A percentile compares a stretch with the other conserved stretches of the same genome.
These are phyloP conservation scores for Ustilago lituana DNA, from an alignment of 1,284 basidiomycete species.

Conservation along the genomic window DNA sequence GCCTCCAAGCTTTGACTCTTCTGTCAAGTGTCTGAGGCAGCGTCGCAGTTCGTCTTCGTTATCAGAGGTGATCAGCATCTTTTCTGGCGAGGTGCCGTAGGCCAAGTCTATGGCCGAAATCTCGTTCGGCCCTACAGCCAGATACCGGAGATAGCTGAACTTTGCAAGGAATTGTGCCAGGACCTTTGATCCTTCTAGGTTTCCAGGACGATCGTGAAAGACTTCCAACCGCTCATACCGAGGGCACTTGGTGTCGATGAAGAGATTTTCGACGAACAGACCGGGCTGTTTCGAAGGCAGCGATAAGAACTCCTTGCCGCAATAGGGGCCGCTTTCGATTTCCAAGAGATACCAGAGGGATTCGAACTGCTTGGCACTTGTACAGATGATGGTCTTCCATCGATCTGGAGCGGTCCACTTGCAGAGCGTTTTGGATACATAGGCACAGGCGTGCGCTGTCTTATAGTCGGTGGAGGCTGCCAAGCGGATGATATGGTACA, in stretches of 20 bases:
- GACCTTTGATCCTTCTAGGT: too few relatives aligned
- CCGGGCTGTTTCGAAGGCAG: constrained; percentile 17
- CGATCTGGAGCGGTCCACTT: constrained; percentile 34
- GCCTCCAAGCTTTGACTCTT: too few relatives aligned
- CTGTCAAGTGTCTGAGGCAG: neutral
- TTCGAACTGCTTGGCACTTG: constrained; percentile 4
- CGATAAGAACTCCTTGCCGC: constrained; percentile 1
- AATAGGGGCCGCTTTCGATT: too few relatives aligned
- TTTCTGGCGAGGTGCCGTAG: neutral
- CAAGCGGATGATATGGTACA: constrained; percentile 38
- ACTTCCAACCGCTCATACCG: neutral
- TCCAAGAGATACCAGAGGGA: constrained; percentile 2
- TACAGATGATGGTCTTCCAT: constrained; percentile 46
- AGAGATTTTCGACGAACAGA: constrained; percentile 32
- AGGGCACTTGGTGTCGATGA: constrained; percentile 29
- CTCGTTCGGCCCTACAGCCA: constrained; percentile 11
- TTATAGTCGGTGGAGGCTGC: constrained; percentile 30
- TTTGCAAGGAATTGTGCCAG: constrained; percentile 1
- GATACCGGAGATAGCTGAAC: constrained; percentile 26
- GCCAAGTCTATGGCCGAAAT: neutral
- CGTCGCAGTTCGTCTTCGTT: neutral
- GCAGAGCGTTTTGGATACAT: constrained; percentile 49
- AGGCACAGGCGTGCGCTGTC: constrained; percentile 44
- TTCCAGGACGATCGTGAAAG: too few relatives aligned
- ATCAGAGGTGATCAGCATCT: constrained; percentile 14